These are phyloP conservation scores for Beauveria brongniartii DNA, from an alignment of 2,329 filamentous ascomycete genomes.

Conservation along the genomic window DNA sequence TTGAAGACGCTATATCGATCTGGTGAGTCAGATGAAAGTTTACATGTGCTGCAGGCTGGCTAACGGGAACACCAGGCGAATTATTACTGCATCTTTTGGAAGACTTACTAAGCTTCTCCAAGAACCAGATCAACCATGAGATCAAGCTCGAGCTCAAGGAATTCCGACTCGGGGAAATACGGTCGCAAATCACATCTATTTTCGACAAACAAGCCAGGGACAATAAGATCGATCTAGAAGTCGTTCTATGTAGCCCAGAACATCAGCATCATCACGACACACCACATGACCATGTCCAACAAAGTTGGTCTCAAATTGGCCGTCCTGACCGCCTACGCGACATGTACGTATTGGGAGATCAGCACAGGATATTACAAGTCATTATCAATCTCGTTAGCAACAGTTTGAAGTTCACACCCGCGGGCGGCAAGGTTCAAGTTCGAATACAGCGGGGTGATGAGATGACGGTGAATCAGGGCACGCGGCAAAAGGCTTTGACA, in stretches of 20 bases:
- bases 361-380: slow-evolving; percentile 85
- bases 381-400: slow-evolving; percentile 91
- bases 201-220: slow-evolving; percentile 87
- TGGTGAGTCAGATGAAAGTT: slow-evolving; percentile 25
- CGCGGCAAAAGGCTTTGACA: background rate
- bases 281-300: background rate
- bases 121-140: slow-evolving; percentile 86
- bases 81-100: slow-evolving; percentile 78
- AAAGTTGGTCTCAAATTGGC: background rate
- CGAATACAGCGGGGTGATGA: slow-evolving; percentile 68
- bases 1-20: slow-evolving; percentile 86
- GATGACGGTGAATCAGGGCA: slow-evolving; percentile 10
- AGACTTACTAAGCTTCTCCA: slow-evolving; percentile 85
- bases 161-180: slow-evolving; percentile 76
- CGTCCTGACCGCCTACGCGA: slow-evolving; percentile 62
- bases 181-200: slow-evolving; percentile 73
- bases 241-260: slow-evolving; percentile 52
- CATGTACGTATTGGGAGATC: slow-evolving; percentile 87
- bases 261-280: slow-evolving; percentile 1
- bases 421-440: slow-evolving; percentile 66
- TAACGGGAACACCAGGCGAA: slow-evolving; percentile 39
- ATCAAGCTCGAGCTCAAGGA: slow-evolving; percentile 76
- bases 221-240: slow-evolving; percentile 62
- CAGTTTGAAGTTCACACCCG: slow-evolving; percentile 81
- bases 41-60: background rate